phyloP scores from a whole-genome alignment of 2,329 filamentous ascomycete species.

The Davidsoniella virescens region DNA sequence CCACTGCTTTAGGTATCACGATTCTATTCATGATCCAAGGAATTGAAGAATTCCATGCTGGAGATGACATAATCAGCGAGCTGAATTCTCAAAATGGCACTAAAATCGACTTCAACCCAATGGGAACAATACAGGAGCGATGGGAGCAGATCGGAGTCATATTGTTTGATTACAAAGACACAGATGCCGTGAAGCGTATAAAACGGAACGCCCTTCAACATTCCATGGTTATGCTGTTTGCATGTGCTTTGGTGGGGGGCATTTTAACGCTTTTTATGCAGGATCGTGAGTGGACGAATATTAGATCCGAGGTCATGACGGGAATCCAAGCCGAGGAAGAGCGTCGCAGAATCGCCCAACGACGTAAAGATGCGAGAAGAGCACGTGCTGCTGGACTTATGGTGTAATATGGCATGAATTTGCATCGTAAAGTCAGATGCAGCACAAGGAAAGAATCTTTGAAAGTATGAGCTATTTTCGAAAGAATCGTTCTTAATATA shows the following conservation, averaged over 20 bases:
- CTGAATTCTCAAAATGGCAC: too few species aligned
- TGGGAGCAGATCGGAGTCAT: not conserved
- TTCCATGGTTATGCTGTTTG: not conserved
- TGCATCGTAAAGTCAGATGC: not conserved
- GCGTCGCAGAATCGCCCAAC: not conserved
- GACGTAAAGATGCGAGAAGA: not conserved
- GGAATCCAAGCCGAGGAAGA: not conserved
- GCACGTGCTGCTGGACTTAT: not conserved
- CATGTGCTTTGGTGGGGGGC: not conserved
- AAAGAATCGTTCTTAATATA: too few species aligned
- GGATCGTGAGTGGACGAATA: conserved; percentile 5
- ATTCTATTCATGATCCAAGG: not conserved
- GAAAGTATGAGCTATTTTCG: too few species aligned
- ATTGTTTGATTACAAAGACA: not conserved
- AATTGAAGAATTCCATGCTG: too few species aligned
- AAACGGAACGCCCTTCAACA: not conserved
- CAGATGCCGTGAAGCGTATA: not conserved
- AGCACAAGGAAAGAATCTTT: not conserved
- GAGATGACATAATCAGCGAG: too few species aligned
- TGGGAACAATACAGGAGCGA: not conserved
- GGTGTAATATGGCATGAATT: not conserved
- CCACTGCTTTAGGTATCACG: not conserved
- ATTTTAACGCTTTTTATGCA: not conserved
- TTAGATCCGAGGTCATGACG: conserved; percentile 1
- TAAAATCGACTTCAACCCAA: too few species aligned